Percentiles rank a stretch among this genome's conserved stretches.
These are phyloP conservation scores for Globisporangium viniferum DNA, from an alignment of 352 stramenopile genomes.

Conservation along the genomic window DNA sequence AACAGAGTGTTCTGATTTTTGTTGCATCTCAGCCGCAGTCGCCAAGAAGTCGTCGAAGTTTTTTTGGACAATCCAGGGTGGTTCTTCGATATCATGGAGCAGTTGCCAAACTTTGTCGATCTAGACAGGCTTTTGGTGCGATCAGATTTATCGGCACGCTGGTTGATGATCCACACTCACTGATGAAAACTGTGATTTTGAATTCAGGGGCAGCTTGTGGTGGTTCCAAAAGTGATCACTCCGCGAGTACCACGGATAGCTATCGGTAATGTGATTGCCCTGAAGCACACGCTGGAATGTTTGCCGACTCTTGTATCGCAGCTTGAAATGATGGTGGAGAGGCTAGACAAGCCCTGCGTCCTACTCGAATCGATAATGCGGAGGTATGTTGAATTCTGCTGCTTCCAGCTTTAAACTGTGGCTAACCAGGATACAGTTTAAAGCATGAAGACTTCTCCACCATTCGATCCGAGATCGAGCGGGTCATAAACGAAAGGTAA, in stretches of 20 bases:
- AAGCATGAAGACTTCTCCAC: constrained; percentile 45
- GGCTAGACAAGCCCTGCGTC: constrained; percentile 30
- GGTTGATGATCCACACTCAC: neutral
- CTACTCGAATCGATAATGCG: constrained; percentile 64
- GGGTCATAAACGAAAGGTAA: constrained; percentile 76
- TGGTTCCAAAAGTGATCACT: constrained; percentile 76
- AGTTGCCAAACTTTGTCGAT: constrained; percentile 66
- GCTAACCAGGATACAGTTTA: constrained; percentile 28
- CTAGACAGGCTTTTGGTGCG: constrained; percentile 71
- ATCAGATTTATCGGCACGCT: neutral
- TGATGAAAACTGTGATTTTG: constrained; percentile 1
- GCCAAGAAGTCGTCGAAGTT: constrained; percentile 67
- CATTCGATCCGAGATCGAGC: constrained; percentile 63
- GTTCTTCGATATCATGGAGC: constrained; percentile 81
- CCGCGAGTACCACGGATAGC: constrained; percentile 61
- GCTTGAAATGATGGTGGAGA: constrained; percentile 34
- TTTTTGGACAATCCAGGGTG: constrained; percentile 78
- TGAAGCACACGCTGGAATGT: constrained; percentile 81
- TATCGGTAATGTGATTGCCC: constrained; percentile 74
- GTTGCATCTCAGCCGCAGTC: constrained; percentile 39
- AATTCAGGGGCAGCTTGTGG: constrained; percentile 63
- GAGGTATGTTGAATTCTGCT: constrained; percentile 32
- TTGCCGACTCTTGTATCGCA: constrained; percentile 53
- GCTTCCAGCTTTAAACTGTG: neutral
- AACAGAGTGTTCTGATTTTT: neutral